Conservation (phyloP, 225 moss, liverwort and hornwort genomes). For the Marchantia paleacea region DNA sequence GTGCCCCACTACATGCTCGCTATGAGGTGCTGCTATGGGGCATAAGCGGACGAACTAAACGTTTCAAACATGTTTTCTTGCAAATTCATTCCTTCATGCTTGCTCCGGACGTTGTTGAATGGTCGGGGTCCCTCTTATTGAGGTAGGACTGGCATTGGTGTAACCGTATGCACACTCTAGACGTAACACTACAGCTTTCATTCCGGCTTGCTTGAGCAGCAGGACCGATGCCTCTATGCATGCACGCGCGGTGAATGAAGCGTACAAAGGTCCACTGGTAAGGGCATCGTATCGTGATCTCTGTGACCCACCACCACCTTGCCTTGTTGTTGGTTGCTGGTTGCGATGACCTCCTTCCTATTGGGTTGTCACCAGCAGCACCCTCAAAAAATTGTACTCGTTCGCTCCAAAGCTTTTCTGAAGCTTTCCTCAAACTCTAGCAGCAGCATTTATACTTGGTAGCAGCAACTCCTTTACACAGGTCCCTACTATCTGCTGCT, state of each 20-base stretch:
- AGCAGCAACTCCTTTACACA: constrained; percentile 18
- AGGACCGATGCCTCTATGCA: background rate
- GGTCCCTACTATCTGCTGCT: constrained; percentile 3
- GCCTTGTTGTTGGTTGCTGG: background rate
- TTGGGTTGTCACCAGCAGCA: constrained; percentile 10
- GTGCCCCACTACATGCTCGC: constrained; percentile 1
- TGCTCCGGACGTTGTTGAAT: constrained; percentile 5
- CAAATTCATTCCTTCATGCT: background rate
- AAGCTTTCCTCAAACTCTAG: background rate
- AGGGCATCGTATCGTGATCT: background rate
- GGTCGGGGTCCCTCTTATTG: constrained; percentile 15
- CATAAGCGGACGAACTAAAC: background rate
- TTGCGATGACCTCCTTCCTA: constrained; percentile 5
- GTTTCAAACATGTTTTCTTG: constrained; percentile 1
- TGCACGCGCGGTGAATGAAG: background rate
- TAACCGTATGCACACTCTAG: constrained; percentile 2
- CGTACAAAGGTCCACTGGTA: background rate
- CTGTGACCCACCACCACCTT: constrained; percentile 14
- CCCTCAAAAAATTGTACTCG: constrained; percentile 13
- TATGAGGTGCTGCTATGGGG: background rate
- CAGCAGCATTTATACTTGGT: background rate
- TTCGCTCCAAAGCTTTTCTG: background rate
- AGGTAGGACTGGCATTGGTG: constrained; percentile 8
- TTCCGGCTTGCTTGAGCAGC: background rate
- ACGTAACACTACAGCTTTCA: constrained; percentile 5